Conservation (phyloP, 192 early-diverging fungal genomes). For the Coemansia sp. region DNA sequence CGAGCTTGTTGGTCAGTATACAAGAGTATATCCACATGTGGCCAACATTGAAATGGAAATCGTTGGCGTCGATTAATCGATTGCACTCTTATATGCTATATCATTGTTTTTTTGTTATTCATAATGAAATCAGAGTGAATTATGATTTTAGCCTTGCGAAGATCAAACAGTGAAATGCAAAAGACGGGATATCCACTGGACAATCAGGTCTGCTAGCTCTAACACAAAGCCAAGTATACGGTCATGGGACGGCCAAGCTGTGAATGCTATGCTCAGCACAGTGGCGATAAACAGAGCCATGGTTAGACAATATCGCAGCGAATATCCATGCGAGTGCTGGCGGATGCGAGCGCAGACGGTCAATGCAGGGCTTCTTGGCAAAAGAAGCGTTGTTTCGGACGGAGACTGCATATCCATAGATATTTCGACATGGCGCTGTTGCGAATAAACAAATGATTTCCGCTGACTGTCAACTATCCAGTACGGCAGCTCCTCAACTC, state of each 20-base stretch:
- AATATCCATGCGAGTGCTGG: neutral
- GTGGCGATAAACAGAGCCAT: slow-evolving; percentile 20
- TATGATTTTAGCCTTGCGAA: neutral
- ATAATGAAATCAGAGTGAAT: too few relatives aligned
- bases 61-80: too few relatives aligned
- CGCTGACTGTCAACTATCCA: slow-evolving; percentile 46
- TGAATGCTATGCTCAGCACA: slow-evolving; percentile 19
- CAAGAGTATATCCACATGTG: too few relatives aligned
- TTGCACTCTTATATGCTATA: too few relatives aligned
- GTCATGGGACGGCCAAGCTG: slow-evolving; percentile 36
- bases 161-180: slow-evolving; percentile 10
- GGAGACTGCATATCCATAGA: neutral
- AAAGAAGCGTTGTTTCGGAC: slow-evolving; percentile 3
- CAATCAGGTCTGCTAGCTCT: slow-evolving; percentile 40
- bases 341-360: neutral
- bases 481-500: slow-evolving; percentile 28
- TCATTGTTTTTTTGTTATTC: too few relatives aligned
- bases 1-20: neutral
- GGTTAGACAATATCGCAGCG: slow-evolving; percentile 5
- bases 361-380: slow-evolving; percentile 1
- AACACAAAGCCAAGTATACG: slow-evolving; percentile 23
- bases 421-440: neutral
- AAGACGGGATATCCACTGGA: slow-evolving; percentile 41
- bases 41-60: too few relatives aligned
- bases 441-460: slow-evolving; percentile 10